These are phyloP conservation scores for Chimonanthus praecox DNA, from an alignment of 164 flowering plant genomes.

Conservation along the genomic window DNA sequence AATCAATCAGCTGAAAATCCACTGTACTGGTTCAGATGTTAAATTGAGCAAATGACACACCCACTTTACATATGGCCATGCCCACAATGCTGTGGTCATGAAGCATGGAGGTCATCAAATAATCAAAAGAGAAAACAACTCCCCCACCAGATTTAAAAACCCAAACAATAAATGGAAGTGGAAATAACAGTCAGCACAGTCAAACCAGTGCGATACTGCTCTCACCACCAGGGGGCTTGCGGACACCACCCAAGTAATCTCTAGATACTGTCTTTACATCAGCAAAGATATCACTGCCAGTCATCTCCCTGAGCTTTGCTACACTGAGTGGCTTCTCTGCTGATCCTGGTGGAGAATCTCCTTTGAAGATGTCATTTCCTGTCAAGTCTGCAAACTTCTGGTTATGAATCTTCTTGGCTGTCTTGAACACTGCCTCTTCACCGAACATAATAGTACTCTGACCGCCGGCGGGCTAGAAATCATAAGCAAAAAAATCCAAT, in stretches of 20 bases:
- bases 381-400: slow-evolving; percentile 81
- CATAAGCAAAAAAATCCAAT: background rate
- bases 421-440: slow-evolving; percentile 57
- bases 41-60: background rate
- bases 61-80: background rate
- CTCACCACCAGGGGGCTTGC: slow-evolving; percentile 98
- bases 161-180: background rate
- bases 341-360: slow-evolving; percentile 61
- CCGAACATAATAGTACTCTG: slow-evolving; percentile 45
- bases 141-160: slow-evolving; percentile 3
- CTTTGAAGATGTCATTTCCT: slow-evolving; percentile 89
- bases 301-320: slow-evolving; percentile 88
- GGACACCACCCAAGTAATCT: slow-evolving; percentile 85
- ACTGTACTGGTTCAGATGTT: background rate
- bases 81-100: background rate
- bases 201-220: slow-evolving; percentile 94
- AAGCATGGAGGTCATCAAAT: background rate
- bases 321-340: slow-evolving; percentile 74
- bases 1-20: background rate
- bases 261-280: slow-evolving; percentile 74
- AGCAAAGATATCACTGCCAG: slow-evolving; percentile 84
- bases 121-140: slow-evolving; percentile 3
- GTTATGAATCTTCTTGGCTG: slow-evolving; percentile 74
- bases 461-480: slow-evolving; percentile 48
- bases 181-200: slow-evolving; percentile 2